Base-by-base conservation (phyloP, 805 yeast species). In the Candida chauliodis region DNA sequence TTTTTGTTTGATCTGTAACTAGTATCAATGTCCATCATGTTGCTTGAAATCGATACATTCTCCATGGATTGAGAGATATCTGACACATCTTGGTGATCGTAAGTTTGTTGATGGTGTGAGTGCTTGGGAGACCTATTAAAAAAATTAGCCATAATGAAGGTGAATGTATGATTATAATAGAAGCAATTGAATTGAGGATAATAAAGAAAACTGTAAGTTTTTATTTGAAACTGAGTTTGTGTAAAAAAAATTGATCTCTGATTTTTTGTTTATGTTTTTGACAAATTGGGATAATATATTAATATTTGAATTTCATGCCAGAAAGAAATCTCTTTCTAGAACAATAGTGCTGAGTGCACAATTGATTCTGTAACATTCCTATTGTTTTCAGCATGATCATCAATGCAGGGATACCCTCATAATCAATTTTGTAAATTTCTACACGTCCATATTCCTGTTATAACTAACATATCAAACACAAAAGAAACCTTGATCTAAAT, bases 61-160 rank as follows among this genome's bases (percentile, higher is more conserved):
- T 68, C 74, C 58, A 68, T 57, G 27, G 63, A 54, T 40, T 65
- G 71, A 8, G 71, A 65, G 26, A 68, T 52, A 38, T 66, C 69
- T 14, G 62, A 62, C 31, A 68, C 46, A 29, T 55, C 58, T 8
- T 38, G 34, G 13, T 33, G 34, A 14, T 20, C 27, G 7, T 25
- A 4, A 5, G 19, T 14, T 29, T 24, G 38, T 22, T 35, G 38
- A 15, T 35, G 38, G 8, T 30, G 32, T 5, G 21, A 26, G 17
- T 45, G 50, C 30, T 49, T 50, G 11, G 53, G 50, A 10, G 52
- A 45, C 31, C 51, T 36, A 33, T 36, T 45, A 42, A 50, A 48
- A 42, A 51, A 47, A 25, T 36, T 47, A 32, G 51, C 42, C 52
- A 41, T 35, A 5, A 16, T 37, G n/a, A 8, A 11, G 14, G 34